These are phyloP conservation scores for Ballota nigra DNA, from an alignment of 257 asterid genomes.

Conservation along the genomic window DNA sequence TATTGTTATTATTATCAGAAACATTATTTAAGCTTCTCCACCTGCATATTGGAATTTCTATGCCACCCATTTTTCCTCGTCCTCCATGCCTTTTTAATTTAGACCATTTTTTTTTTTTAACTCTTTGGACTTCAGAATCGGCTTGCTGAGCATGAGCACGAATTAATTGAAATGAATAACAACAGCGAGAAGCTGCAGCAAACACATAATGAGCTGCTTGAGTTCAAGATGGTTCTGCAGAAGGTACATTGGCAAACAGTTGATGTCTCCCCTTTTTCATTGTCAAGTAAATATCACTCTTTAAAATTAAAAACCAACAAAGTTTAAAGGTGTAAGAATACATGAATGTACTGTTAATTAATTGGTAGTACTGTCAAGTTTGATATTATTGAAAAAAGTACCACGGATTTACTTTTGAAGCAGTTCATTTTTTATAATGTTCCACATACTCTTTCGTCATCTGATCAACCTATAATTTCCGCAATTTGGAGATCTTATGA, in stretches of 20 bases:
- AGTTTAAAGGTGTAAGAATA: background rate
- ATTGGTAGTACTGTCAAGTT: background rate
- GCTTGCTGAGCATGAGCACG: constrained; percentile 89
- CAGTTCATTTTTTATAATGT: background rate
- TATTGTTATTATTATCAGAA: background rate
- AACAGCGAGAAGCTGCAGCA: constrained; percentile 85
- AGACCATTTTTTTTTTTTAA: background rate
- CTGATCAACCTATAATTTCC: constrained; percentile 7
- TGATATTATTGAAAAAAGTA: background rate
- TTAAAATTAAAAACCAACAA: constrained; percentile 1
- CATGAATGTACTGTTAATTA: background rate
- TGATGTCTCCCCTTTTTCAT: constrained; percentile 11
- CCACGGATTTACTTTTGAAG: background rate
- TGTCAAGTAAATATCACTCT: background rate
- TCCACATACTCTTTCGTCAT: background rate
- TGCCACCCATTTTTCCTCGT: background rate
- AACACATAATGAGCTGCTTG: constrained; percentile 90
- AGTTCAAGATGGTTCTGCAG: constrained; percentile 95
- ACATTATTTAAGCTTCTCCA: background rate
- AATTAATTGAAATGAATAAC: constrained; percentile 88
- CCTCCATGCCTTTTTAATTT: constrained; percentile 6
- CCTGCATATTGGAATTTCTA: background rate
- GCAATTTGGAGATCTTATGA: background rate
- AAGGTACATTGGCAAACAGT: constrained; percentile 56
- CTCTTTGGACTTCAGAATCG: constrained; percentile 44